These are phyloP conservation scores for Cicer yamashitae DNA, from an alignment of 306 rosid species.

Conservation along the genomic window DNA sequence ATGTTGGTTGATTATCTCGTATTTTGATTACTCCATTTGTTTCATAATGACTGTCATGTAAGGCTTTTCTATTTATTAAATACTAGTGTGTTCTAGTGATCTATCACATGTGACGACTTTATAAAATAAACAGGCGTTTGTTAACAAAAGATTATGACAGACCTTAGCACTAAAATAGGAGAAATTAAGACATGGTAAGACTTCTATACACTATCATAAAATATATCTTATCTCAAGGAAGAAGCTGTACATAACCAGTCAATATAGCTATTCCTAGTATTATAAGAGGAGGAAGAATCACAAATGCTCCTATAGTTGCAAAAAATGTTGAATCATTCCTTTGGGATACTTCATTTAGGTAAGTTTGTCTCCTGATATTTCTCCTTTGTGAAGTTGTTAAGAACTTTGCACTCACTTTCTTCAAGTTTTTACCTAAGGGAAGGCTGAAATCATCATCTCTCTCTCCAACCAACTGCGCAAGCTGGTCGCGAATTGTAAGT, in stretches of 20 bases:
- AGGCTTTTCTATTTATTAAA: no score
- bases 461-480: constrained; percentile 66
- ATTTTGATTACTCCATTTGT: neutral
- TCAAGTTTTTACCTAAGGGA: constrained; percentile 78
- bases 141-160: no score
- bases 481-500: constrained; percentile 74
- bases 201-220: neutral
- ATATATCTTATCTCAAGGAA: constrained; percentile 60
- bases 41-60: no score
- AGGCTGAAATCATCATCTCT: constrained; percentile 81
- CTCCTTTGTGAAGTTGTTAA: constrained; percentile 88
- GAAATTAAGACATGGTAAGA: neutral
- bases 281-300: constrained; percentile 87
- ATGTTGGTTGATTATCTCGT: neutral
- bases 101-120: no score
- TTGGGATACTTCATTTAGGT: constrained; percentile 80
- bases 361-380: constrained; percentile 85
- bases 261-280: constrained; percentile 85
- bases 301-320: constrained; percentile 91
- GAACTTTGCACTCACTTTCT: constrained; percentile 77
- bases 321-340: constrained; percentile 91
- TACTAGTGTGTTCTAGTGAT: no score
- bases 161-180: neutral
- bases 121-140: neutral
- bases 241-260: constrained; percentile 94